Percentiles rank a stretch among this genome's conserved stretches.
Evolutionary conservation across 1,284 basidiomycete genomes (phyloP).

Genomic region (Puccinia coronata): DNA sequence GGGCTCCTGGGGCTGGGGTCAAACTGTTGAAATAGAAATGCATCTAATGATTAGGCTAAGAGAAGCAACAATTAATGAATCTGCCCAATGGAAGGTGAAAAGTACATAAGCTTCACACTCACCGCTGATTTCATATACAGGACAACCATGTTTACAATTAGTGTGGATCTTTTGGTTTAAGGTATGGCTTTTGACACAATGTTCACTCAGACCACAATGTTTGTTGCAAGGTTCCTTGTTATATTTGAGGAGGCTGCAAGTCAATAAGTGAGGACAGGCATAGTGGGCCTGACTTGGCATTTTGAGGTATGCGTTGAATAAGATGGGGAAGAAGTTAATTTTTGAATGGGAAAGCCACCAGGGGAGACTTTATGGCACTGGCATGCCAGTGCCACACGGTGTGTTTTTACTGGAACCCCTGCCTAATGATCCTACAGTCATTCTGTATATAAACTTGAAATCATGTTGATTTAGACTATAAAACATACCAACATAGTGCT

Average conservation of each 20-base stretch:
- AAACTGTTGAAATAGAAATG: background rate
- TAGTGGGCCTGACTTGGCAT: too few species aligned
- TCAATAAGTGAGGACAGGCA: background rate
- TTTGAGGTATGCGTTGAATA: too few species aligned
- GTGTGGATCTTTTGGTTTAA: background rate
- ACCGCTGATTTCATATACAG: background rate
- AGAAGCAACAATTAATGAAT: background rate
- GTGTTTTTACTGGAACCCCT: too few species aligned
- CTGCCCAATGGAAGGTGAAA: background rate
- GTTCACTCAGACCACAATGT: background rate
- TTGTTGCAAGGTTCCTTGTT: slow-evolving; percentile 3
- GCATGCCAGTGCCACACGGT: too few species aligned
- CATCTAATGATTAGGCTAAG: background rate
- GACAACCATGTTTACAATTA: background rate
- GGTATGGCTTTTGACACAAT: background rate
- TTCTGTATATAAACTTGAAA: too few species aligned
- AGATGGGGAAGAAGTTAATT: too few species aligned
- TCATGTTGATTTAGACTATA: too few species aligned
- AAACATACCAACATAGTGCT: too few species aligned
- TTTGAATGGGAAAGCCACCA: too few species aligned
- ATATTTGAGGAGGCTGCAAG: background rate
- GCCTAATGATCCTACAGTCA: too few species aligned
- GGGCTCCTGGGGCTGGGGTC: too few species aligned
- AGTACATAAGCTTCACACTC: background rate
- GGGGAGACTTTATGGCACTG: too few species aligned